phyloP scores from a whole-genome alignment of 1,284 basidiomycete genomes.

The Cryptococcus sp. region DNA sequence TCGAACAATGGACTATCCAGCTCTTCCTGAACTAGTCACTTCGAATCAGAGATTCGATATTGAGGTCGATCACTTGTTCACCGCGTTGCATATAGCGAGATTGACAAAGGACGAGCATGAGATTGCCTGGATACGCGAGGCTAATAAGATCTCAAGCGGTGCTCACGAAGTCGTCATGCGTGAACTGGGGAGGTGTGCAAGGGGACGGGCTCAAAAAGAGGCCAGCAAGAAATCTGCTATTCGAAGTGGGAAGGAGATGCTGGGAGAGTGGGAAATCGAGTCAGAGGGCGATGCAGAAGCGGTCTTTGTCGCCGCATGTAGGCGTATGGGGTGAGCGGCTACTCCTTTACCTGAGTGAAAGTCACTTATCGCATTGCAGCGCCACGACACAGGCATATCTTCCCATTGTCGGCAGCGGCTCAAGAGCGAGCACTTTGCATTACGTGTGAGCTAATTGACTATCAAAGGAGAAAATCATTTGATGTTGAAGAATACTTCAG shows the following conservation, averaged over 20 bases:
- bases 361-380: conserved; percentile 5
- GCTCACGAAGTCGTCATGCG: conserved; percentile 90
- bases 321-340: conserved; percentile 70
- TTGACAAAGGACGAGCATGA: conserved; percentile 74
- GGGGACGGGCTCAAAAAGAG: conserved; percentile 52
- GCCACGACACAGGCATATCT: conserved; percentile 72
- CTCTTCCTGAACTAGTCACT: conserved; percentile 60
- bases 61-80: conserved; percentile 62
- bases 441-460: conserved; percentile 64
- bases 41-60: conserved; percentile 51
- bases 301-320: conserved; percentile 81
- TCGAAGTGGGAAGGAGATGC: conserved; percentile 58
- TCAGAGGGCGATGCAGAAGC: conserved; percentile 89
- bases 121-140: conserved; percentile 70
- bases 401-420: conserved; percentile 82
- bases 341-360: background rate
- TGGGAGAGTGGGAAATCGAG: conserved; percentile 82
- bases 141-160: conserved; percentile 78
- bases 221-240: conserved; percentile 51
- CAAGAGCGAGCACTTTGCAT: conserved; percentile 80
- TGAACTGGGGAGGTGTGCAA: conserved; percentile 73
- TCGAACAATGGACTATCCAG: conserved; percentile 60
- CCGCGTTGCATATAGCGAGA: conserved; percentile 73
- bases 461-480: conserved; percentile 1
- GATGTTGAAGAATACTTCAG: conserved; percentile 13